Conservation (phyloP, 2,329 filamentous ascomycete species). For the Clonostachys rhizophaga region DNA sequence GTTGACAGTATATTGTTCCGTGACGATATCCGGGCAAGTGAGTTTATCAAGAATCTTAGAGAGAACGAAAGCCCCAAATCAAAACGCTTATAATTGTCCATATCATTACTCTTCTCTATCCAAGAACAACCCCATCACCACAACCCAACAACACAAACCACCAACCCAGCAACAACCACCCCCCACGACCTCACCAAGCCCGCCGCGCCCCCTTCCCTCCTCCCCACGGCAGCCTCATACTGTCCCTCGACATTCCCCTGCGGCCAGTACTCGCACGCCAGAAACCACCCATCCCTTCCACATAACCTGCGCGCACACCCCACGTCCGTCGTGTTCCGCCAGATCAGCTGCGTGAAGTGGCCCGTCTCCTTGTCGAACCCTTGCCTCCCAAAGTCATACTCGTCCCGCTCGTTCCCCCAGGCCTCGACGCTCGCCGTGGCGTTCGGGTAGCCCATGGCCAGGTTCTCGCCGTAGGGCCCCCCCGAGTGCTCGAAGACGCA, state of each 20-base stretch:
- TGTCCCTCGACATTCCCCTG: conserved; percentile 56
- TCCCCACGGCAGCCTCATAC: conserved; percentile 32
- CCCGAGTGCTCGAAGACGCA: conserved; percentile 52
- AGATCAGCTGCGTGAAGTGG: conserved; percentile 71
- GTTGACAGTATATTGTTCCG: too few relatives aligned
- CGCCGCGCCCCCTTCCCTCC: background rate
- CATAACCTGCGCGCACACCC: conserved; percentile 47
- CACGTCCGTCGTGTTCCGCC: conserved; percentile 56
- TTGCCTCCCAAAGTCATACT: conserved; percentile 54
- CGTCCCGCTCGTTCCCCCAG: conserved; percentile 52
- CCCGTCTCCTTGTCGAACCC: conserved; percentile 58
- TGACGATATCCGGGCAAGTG: too few relatives aligned
- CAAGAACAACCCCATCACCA: too few relatives aligned
- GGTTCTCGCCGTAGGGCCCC: conserved; percentile 69
- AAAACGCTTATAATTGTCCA: too few relatives aligned
- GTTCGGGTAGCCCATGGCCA: conserved; percentile 63
- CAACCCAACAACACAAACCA: too few relatives aligned
- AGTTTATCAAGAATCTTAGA: too few relatives aligned
- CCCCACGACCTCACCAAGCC: too few relatives aligned
- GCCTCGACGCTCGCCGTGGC: conserved; percentile 53
- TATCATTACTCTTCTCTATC: too few relatives aligned
- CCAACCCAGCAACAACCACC: too few relatives aligned
- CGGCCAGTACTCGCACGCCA: conserved; percentile 69
- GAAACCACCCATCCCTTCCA: conserved; percentile 49
- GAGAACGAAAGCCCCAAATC: too few relatives aligned